These are phyloP conservation scores for Yamadazyma songkhlaensis DNA, from an alignment of 1,139 yeast species.

Conservation along the genomic window DNA sequence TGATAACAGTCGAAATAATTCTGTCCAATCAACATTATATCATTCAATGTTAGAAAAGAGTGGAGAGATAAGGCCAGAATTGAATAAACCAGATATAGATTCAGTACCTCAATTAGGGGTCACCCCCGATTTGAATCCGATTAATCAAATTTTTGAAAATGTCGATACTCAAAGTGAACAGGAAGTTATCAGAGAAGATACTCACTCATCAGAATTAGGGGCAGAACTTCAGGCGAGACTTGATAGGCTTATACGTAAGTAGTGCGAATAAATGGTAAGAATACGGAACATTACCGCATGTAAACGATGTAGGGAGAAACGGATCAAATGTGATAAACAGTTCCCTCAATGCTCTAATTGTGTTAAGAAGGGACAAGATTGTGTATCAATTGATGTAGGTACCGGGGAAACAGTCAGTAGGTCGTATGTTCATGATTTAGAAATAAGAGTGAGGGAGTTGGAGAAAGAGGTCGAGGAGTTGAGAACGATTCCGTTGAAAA, in stretches of 20 bases:
- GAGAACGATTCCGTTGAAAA: slow-evolving; percentile 1
- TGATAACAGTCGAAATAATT: slow-evolving; percentile 14
- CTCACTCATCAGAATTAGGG: slow-evolving; percentile 30
- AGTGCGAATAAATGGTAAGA: slow-evolving; percentile 3
- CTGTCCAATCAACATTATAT: slow-evolving; percentile 29
- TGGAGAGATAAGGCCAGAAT: not conserved
- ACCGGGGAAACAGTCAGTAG: slow-evolving; percentile 83
- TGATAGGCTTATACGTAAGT: slow-evolving; percentile 17
- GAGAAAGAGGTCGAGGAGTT: slow-evolving; percentile 12
- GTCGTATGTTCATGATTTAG: slow-evolving; percentile 65
- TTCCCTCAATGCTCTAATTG: slow-evolving; percentile 77
- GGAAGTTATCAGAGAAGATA: slow-evolving; percentile 6
- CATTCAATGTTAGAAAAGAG: slow-evolving; percentile 20
- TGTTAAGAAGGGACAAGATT: slow-evolving; percentile 60
- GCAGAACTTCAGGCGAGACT: slow-evolving; percentile 28
- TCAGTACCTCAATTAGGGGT: slow-evolving; percentile 20
- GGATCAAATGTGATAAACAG: slow-evolving; percentile 76
- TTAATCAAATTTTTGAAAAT: too few species aligned
- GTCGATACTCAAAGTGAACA: too few species aligned
- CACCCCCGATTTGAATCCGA: too few species aligned
- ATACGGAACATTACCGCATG: slow-evolving; percentile 52
- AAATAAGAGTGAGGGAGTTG: slow-evolving; percentile 13
- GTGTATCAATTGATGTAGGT: slow-evolving; percentile 81
- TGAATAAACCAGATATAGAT: slow-evolving; percentile 22
- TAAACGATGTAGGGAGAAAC: slow-evolving; percentile 71